Percentiles rank a stretch among this genome's conserved stretches.
phyloP scores from a whole-genome alignment of 257 asterid species.

The Penstemon barbatus region DNA sequence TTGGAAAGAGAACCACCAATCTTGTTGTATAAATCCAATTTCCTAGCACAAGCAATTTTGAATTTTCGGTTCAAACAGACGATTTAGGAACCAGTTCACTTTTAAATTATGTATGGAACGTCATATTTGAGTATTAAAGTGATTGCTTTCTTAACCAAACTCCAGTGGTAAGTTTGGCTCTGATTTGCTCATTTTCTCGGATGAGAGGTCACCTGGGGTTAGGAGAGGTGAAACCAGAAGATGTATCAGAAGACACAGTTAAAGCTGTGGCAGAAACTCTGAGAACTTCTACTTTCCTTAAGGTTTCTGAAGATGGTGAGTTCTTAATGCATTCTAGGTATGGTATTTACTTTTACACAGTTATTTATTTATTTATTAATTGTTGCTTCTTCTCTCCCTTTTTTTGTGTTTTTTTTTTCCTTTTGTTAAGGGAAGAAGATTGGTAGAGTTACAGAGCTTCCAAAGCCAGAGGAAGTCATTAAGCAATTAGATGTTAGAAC shows the following conservation, averaged over 20 bases:
- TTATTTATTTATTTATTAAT: slow-evolving; percentile 9
- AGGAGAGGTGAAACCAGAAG: slow-evolving; percentile 76
- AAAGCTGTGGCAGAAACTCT: slow-evolving; percentile 76
- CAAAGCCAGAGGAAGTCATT: slow-evolving; percentile 80
- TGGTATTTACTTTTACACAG: background rate
- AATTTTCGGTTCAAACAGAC: background rate
- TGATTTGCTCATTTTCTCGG: slow-evolving; percentile 78
- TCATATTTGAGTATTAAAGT: background rate
- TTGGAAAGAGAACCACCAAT: background rate
- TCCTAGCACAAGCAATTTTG: background rate
- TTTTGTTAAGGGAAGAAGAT: slow-evolving; percentile 56
- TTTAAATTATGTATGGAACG: background rate
- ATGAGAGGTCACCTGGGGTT: slow-evolving; percentile 77
- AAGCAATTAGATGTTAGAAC: slow-evolving; percentile 78
- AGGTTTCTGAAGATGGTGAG: slow-evolving; percentile 89
- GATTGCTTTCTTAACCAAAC: slow-evolving; percentile 53
- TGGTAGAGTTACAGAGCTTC: slow-evolving; percentile 74
- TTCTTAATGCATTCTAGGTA: background rate
- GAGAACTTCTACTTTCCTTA: slow-evolving; percentile 70
- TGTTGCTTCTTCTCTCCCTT: slow-evolving; percentile 7
- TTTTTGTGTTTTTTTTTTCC: background rate
- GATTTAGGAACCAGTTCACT: background rate
- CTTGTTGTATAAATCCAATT: background rate
- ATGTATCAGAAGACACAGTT: slow-evolving; percentile 65
- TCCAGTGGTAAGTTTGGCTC: slow-evolving; percentile 80